Conservation (phyloP, 371 early-diverging fungal genomes). For the Circinella umbellata region DNA sequence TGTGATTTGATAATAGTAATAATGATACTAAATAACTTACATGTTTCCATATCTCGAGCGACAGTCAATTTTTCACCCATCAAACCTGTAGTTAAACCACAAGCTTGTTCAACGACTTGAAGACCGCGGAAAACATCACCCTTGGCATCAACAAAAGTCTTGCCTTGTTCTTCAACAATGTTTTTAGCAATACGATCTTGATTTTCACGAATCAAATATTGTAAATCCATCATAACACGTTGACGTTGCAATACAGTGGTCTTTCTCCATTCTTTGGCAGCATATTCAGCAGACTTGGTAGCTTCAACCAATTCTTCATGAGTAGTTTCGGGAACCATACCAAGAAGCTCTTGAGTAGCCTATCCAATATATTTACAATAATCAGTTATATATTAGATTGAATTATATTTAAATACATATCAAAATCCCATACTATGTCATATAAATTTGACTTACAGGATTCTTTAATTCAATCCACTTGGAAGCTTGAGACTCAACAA, state of each 20-base stretch:
- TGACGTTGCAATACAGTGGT: slow-evolving; percentile 85
- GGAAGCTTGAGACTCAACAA: slow-evolving; percentile 84
- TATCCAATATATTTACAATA: slow-evolving; percentile 13
- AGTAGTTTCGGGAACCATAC: slow-evolving; percentile 91
- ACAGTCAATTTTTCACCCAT: slow-evolving; percentile 90
- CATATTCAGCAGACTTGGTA: slow-evolving; percentile 72
- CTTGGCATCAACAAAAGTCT: slow-evolving; percentile 92
- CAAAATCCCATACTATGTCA: background rate
- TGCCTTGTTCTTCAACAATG: slow-evolving; percentile 94
- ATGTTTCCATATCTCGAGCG: slow-evolving; percentile 95
- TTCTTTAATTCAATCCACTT: slow-evolving; percentile 92
- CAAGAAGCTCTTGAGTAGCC: slow-evolving; percentile 94
- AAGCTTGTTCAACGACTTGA: slow-evolving; percentile 93
- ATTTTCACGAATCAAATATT: slow-evolving; percentile 83
- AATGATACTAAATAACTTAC: slow-evolving; percentile 26
- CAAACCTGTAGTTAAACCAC: slow-evolving; percentile 76
- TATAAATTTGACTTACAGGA: slow-evolving; percentile 63
- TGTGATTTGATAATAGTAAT: slow-evolving; percentile 6
- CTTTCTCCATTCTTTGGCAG: slow-evolving; percentile 91
- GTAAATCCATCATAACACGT: slow-evolving; percentile 92
- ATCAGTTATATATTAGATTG: no score
- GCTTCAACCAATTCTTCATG: slow-evolving; percentile 86
- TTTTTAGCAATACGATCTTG: slow-evolving; percentile 85
- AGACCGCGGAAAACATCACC: slow-evolving; percentile 91
- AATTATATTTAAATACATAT: no score